Conservation (phyloP, 305 asterid genomes). For the Stenogyne calaminthoides region DNA sequence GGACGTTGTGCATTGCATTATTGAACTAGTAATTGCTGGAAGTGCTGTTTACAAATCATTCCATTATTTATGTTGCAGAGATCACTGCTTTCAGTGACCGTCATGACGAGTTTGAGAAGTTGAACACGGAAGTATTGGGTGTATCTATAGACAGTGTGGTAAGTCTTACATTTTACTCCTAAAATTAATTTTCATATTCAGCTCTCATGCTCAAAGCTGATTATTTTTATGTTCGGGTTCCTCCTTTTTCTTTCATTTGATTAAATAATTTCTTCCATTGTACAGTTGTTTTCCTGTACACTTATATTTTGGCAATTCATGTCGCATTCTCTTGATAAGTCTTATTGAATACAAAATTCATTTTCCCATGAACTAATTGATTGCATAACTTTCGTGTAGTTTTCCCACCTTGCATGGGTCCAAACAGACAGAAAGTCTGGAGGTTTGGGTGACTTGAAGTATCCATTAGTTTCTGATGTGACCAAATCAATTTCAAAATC, state of each 20-base stretch:
- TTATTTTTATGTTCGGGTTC: not conserved
- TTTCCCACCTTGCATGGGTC: slow-evolving; percentile 99
- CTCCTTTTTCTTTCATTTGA: not conserved
- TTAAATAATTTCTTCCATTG: not conserved
- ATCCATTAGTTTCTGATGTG: slow-evolving; percentile 90
- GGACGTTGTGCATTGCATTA: slow-evolving; percentile 4
- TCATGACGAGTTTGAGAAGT: slow-evolving; percentile 66
- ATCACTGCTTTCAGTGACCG: slow-evolving; percentile 99
- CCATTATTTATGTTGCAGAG: slow-evolving; percentile 48
- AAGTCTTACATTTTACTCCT: slow-evolving; percentile 29
- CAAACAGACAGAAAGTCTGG: slow-evolving; percentile 98
- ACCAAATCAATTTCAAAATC: slow-evolving; percentile 86
- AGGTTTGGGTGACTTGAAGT: slow-evolving; percentile 88
- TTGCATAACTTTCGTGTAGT: slow-evolving; percentile 50
- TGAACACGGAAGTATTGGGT: slow-evolving; percentile 92
- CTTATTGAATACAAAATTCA: not conserved
- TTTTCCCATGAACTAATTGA: slow-evolving; percentile 19
- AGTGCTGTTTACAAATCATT: slow-evolving; percentile 2
- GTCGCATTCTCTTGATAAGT: slow-evolving; percentile 9
- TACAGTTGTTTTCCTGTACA: not conserved
- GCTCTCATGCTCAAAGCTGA: not conserved
- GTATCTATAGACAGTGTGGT: slow-evolving; percentile 98
- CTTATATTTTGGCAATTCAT: slow-evolving; percentile 3
- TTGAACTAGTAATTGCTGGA: slow-evolving; percentile 11
- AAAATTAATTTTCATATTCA: slow-evolving; percentile 5